phyloP scores from a whole-genome alignment of 2,329 filamentous ascomycete species.

The Biscogniauxia mediterranea region DNA sequence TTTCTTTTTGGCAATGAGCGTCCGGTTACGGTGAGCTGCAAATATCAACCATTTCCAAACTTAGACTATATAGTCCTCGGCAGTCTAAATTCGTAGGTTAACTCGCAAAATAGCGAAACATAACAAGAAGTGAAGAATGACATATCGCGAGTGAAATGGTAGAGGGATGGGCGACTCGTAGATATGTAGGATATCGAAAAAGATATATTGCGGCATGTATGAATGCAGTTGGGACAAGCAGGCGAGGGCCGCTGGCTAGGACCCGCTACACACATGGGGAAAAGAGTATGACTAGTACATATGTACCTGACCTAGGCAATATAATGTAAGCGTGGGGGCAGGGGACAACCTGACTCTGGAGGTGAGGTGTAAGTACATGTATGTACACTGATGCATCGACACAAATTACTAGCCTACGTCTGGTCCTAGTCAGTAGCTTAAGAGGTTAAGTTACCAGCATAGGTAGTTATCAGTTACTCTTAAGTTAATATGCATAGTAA shows the following conservation, averaged over 20 bases:
- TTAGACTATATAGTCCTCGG: not conserved
- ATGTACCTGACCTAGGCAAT: too few species aligned
- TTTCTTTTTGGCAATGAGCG: too few species aligned
- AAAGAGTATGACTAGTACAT: not conserved
- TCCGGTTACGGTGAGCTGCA: not conserved
- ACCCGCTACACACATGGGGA: not conserved
- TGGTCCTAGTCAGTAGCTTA: too few species aligned
- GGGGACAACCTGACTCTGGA: too few species aligned
- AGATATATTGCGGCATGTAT: not conserved
- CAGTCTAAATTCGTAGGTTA: not conserved
- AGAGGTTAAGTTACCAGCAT: too few species aligned
- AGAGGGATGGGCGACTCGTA: not conserved
- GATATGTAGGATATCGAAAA: not conserved
- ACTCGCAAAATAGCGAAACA: not conserved
- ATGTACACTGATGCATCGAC: too few species aligned
- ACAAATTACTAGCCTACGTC: too few species aligned
- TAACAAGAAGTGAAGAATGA: conserved; percentile 12
- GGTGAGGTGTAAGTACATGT: too few species aligned
- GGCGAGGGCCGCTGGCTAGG: too few species aligned
- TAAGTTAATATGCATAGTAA: too few species aligned
- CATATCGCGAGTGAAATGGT: conserved; percentile 3
- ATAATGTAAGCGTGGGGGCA: too few species aligned
- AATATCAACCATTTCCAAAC: not conserved
- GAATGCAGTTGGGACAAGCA: not conserved
- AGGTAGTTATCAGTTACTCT: too few species aligned